A percentile compares a stretch with the other conserved stretches of the same genome.
phyloP scores from a whole-genome alignment of 352 stramenopile species.

The Pythium brassicae region DNA sequence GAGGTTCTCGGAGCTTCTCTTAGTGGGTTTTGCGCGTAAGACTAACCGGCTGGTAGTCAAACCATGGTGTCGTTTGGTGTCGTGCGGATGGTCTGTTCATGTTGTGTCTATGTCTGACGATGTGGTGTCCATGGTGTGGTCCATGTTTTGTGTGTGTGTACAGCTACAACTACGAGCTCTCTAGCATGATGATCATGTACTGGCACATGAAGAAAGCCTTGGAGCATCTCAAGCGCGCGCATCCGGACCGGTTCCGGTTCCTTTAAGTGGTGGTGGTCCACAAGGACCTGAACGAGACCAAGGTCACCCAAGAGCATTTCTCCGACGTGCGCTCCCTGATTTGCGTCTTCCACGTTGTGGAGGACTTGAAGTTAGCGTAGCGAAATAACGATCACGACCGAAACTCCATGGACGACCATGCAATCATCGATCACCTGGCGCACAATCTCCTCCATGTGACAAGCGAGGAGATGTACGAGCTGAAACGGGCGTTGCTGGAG shows the following conservation, averaged over 20 bases:
- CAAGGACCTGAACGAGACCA: slow-evolving; percentile 27
- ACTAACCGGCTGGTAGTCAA: slow-evolving; percentile 10
- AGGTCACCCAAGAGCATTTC: slow-evolving; percentile 11
- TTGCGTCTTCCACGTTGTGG: slow-evolving; percentile 24
- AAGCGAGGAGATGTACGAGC: slow-evolving; percentile 4
- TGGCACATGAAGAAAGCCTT: slow-evolving; percentile 30
- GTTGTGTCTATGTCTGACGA: neutral
- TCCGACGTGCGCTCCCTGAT: slow-evolving; percentile 12
- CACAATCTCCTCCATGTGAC: slow-evolving; percentile 10
- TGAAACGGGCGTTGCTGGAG: neutral
- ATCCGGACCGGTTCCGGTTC: slow-evolving; percentile 6
- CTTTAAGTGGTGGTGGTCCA: slow-evolving; percentile 20
- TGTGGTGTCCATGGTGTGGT: neutral
- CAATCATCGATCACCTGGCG: slow-evolving; percentile 2
- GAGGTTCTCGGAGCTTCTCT: slow-evolving; percentile 11
- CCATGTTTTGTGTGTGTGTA: too few relatives aligned
- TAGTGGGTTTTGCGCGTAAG: slow-evolving; percentile 17
- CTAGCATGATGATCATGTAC: slow-evolving; percentile 18
- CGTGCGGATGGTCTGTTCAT: too few relatives aligned
- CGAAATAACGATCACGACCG: slow-evolving; percentile 14
- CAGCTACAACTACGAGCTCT: slow-evolving; percentile 23
- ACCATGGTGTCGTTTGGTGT: too few relatives aligned
- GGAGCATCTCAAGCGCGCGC: slow-evolving; percentile 13
- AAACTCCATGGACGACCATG: slow-evolving; percentile 4
- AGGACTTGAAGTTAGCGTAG: slow-evolving; percentile 10